Conservation (phyloP, 371 early-diverging fungal species). For the Mortierella sp. region DNA sequence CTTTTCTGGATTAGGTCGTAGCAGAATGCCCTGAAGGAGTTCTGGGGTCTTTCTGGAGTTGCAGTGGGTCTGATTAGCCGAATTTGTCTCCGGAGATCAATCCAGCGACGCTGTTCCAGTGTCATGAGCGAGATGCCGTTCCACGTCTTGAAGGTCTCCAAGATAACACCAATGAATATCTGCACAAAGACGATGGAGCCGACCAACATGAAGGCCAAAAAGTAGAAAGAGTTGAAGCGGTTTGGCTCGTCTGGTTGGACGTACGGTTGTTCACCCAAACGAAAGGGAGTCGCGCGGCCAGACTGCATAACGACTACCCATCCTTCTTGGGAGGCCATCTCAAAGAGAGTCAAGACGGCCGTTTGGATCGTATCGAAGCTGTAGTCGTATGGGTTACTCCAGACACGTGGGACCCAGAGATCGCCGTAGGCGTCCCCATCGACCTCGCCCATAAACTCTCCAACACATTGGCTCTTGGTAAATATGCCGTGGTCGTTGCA, state of each 20-base stretch:
- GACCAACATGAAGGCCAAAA: constrained; percentile 64
- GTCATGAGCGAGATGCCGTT: constrained; percentile 63
- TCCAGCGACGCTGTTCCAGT: constrained; percentile 61
- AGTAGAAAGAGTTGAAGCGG: constrained; percentile 59
- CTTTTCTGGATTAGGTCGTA: constrained; percentile 61
- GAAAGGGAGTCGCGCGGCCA: constrained; percentile 32
- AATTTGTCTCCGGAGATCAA: constrained; percentile 62
- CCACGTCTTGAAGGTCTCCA: constrained; percentile 65
- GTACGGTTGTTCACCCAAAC: constrained; percentile 55
- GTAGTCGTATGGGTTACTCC: constrained; percentile 65
- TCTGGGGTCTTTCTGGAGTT: constrained; percentile 54
- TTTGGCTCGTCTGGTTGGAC: constrained; percentile 55
- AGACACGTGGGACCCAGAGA: constrained; percentile 57
- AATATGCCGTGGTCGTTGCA: constrained; percentile 57
- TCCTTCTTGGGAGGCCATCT: constrained; percentile 68
- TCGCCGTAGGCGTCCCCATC: constrained; percentile 38
- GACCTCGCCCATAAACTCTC: constrained; percentile 58
- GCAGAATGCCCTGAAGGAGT: constrained; percentile 55
- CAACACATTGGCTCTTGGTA: constrained; percentile 33
- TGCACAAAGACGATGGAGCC: constrained; percentile 65
- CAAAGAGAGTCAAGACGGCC: constrained; percentile 59
- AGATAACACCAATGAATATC: constrained; percentile 66
- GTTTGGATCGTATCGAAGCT: constrained; percentile 61
- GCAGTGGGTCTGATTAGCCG: constrained; percentile 59
- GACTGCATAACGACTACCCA: constrained; percentile 55